Evolutionary conservation across 306 rosid genomes (phyloP), one percentile per base, ranked within the genome.

Genomic region (Lagenaria siceraria): DNA sequence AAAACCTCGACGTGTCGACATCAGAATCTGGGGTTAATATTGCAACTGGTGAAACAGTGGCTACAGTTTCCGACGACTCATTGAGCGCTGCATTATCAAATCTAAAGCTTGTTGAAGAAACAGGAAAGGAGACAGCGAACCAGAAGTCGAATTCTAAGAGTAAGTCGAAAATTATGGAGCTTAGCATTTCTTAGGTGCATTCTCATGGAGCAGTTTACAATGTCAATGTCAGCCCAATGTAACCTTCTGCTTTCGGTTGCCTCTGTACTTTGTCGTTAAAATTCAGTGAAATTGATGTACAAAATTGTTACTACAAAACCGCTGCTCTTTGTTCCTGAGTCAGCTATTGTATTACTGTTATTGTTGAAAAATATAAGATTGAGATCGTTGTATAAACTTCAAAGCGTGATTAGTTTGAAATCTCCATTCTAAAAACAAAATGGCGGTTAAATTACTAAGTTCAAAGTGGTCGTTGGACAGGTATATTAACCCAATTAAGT

Each of bases 91-190:
- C 95, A 13, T 80, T 92, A 59, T 87, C 93, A 64, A 92, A 85
- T 85, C 88, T 94, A 79, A 88, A 86, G 79, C 89, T 88, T 42
- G 80, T 84, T 43, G 92, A 83, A 10, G 75, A 66, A 76, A 3
- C 42, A 71, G 35, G 24, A 13, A 71, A 22, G 12, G 75, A 43
- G 55, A 24, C 35, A 13, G 36, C 14, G 55, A 69, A 22, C 8
- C 35, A 24, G n/a, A 68, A 68, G 17, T 22, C 22, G 7, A 22
- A 42, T 12, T 69, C 56, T 22, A 69, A 69, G 21, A 69, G 33
- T 7, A 42, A 71, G 25, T 43, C 21, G n/a, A 71, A 71, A 48
- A 25, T 24, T 3, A 24, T 71, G 56, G 76, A 71, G 58, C 24
- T 70, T 8, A 13, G 52, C 12, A 69, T 40, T 21, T 69, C 49